phyloP scores from a whole-genome alignment of 2,329 filamentous ascomycete species.

The Colletotrichum incanum region DNA sequence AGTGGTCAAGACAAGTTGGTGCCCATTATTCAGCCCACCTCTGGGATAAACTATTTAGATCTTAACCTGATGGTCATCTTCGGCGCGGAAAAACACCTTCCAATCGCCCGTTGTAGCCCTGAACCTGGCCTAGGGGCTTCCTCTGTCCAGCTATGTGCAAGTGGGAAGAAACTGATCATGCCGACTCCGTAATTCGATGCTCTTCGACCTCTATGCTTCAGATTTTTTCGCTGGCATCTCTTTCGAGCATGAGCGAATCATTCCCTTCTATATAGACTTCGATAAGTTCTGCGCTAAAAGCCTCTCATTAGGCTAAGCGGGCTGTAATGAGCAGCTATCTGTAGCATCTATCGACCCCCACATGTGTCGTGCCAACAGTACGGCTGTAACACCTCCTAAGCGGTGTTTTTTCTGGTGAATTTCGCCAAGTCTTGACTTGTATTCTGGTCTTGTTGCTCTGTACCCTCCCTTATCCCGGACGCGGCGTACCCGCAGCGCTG shows the following conservation, averaged over 20 bases:
- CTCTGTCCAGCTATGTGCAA: not conserved
- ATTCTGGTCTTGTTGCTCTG: not conserved
- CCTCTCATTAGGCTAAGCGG: not conserved
- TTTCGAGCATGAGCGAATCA: constrained; percentile 1
- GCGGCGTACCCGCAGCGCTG: constrained; percentile 74
- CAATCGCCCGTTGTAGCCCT: not conserved
- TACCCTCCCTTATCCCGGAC: constrained; percentile 52
- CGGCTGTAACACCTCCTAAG: not conserved
- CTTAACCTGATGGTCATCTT: not conserved
- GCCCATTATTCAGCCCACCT: not conserved
- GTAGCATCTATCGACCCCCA: not conserved
- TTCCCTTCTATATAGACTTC: too few relatives aligned
- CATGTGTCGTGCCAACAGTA: not conserved
- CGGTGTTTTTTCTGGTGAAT: not conserved
- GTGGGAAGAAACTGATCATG: not conserved
- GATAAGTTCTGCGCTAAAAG: not conserved
- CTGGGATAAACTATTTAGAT: not conserved
- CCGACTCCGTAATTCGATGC: not conserved
- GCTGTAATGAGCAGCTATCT: not conserved
- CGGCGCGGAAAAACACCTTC: not conserved
- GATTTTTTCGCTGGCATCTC: not conserved
- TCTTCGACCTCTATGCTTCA: too few relatives aligned
- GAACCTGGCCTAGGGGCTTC: not conserved
- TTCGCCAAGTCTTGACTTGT: not conserved
- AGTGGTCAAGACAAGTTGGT: not conserved